Base-by-base conservation (phyloP, 495 filamentous ascomycete genomes). In the Penicillium paxilli region DNA sequence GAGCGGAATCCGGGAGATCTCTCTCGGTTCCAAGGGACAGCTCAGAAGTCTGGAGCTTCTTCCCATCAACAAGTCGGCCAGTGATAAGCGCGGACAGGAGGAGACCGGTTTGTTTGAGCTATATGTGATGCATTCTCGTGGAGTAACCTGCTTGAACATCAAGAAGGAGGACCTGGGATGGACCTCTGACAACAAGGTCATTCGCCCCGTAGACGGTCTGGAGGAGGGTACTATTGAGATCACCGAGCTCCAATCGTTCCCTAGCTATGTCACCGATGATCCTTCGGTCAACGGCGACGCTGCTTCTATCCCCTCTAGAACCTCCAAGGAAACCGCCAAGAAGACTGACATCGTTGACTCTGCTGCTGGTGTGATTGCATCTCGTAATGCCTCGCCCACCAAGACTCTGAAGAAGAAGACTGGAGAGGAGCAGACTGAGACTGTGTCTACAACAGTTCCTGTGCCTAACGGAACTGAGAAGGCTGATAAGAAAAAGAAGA, bases 101-200 rank as follows among this genome's bases (percentile, higher is more conserved):
- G 83, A 87, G 19, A 83, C 79, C 16, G 66, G 76, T 3, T 65
- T 96, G 44, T 97, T 98, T 59, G 95, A 98, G 75, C 82, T 99
- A 7, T 99, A 98, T 69, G 88, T 90, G 19, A 95, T 96, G 87
- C 92, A 99, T 69, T 96, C 94, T 7, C 94, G 90, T 68, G 95
- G 95, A 54, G 91, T 97, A 37, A 91, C 90, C 1, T 91, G 88
- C 62, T 60, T 97, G 25, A 85, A 80, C 62, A 83, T 99, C 61
- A 92, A 87, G 67, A 88, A 89, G 67, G 83, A 86, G 42, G 92
- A 97, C 69, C 73, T 99, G 49, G 94, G 95, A 4, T 97, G 91
- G 92, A 85, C 82, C 51, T 73, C 81, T 30, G 91, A 98, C 28
- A 91, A 88, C 69, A 94, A 92, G 69, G 88, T 92, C 48, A 75